Base-by-base conservation (phyloP, 2,329 filamentous ascomycete genomes). In the Cercospora citrullina region DNA sequence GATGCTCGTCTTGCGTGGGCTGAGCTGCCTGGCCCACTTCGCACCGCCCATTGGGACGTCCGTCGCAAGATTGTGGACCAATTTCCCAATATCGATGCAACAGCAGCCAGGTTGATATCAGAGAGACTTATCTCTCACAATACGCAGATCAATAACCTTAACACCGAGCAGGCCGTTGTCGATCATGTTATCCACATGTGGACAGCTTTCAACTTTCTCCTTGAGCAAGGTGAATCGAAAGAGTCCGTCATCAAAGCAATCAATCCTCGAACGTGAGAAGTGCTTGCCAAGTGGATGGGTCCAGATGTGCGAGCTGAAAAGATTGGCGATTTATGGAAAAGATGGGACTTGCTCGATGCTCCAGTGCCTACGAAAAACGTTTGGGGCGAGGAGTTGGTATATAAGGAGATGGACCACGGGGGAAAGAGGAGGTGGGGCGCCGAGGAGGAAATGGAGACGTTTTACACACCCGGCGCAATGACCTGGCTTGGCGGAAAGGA, bases 171-270 rank as follows among this genome's bases (percentile, higher is more conserved):
- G 21, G 48, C 48, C 6, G 67, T 69, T 9, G 65, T 71, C 31
- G 63, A 69, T n/a, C 63, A 71, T 21, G 28, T 66, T 21, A 28
- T 55, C 2, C 53, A 69, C 30, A 68, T 45, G 51, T 69, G 69
- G 69, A 68, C 69, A 18, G 61, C 63, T 10, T 68, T 66, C 42
- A 60, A 60, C 9, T 66, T 64, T 21, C 65, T 57, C 6, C n/a
- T 69, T 30, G 58, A 57, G 26, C 48, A 61, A 31, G 66, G 64
- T 14, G 18, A 61, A 14, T 57, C 21, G 23, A 63, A 36, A 6
- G 63, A 68, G 33, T 61, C 51, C 14, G 39, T 53, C 6, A 23
- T 60, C 21, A 51, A 64, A 39, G 42, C 42, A 16, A 62, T 69
- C 33, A 71, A 66, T 42, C 65, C 63, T n/a, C 60, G 69, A 16